Evolutionary conservation across 352 stramenopile genomes (phyloP).

Genomic region (Phytophthora constricta): DNA sequence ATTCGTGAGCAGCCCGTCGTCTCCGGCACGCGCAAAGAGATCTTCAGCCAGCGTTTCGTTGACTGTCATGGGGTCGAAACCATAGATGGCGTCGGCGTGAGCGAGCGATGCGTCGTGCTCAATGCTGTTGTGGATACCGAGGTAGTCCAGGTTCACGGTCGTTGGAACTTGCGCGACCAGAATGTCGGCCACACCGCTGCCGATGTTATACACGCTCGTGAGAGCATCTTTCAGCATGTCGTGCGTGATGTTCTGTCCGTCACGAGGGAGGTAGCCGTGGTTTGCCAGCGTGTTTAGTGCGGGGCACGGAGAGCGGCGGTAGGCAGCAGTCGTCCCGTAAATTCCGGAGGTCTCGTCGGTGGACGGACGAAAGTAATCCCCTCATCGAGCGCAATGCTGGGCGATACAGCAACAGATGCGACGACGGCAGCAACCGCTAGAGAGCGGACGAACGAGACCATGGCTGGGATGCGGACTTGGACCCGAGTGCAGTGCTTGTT

Average conservation of each 20-base stretch:
- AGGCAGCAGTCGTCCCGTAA: slow-evolving; percentile 29
- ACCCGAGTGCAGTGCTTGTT: slow-evolving; percentile 5
- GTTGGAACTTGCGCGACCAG: slow-evolving; percentile 32
- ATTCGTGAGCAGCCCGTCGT: slow-evolving; percentile 28
- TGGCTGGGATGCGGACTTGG: neutral
- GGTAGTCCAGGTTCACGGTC: slow-evolving; percentile 44
- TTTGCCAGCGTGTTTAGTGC: slow-evolving; percentile 62
- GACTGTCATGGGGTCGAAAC: slow-evolving; percentile 35
- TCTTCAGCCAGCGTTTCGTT: slow-evolving; percentile 35
- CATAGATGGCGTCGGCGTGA: slow-evolving; percentile 43
- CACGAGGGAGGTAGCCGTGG: slow-evolving; percentile 49
- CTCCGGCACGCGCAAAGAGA: slow-evolving; percentile 31
- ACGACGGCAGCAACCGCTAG: slow-evolving; percentile 12
- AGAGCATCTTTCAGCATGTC: slow-evolving; percentile 32
- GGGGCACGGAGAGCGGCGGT: slow-evolving; percentile 47
- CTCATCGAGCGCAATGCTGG: slow-evolving; percentile 18
- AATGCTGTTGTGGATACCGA: slow-evolving; percentile 47
- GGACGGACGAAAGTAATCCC: slow-evolving; percentile 39
- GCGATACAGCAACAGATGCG: slow-evolving; percentile 3
- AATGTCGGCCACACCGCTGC: slow-evolving; percentile 23
- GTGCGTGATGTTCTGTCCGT: slow-evolving; percentile 45
- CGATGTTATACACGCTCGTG: slow-evolving; percentile 44
- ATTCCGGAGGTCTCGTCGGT: slow-evolving; percentile 29
- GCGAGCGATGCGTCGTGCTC: slow-evolving; percentile 62
- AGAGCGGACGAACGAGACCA: slow-evolving; percentile 18